phyloP scores from a whole-genome alignment of 495 filamentous ascomycete genomes.

The Massariosphaeria phaeospora region DNA sequence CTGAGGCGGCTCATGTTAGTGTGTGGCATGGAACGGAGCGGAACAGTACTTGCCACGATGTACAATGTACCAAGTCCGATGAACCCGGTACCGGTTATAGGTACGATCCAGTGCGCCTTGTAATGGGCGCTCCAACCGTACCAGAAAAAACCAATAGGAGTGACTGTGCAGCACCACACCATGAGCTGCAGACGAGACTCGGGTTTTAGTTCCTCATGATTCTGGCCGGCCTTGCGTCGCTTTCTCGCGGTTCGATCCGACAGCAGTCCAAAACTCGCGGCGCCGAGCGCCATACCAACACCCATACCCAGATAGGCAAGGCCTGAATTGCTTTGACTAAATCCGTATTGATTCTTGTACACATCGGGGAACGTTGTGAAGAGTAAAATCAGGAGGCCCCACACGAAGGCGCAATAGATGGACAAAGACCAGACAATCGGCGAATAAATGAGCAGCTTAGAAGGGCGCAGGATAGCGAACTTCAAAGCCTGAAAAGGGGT shows the following conservation, averaged over 20 bases:
- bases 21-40: too few species aligned
- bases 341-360: constrained; percentile 22
- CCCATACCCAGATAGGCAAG: constrained; percentile 29
- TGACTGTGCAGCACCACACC: constrained; percentile 9
- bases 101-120: constrained; percentile 36
- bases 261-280: not conserved
- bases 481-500: constrained; percentile 29
- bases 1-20: not conserved
- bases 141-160: constrained; percentile 22
- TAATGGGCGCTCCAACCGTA: constrained; percentile 26
- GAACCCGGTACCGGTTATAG: constrained; percentile 29
- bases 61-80: constrained; percentile 35
- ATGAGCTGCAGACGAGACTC: constrained; percentile 39
- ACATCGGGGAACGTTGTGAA: constrained; percentile 24
- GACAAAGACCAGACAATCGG: constrained; percentile 23
- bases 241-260: constrained; percentile 15
- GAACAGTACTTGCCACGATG: too few species aligned
- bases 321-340: constrained; percentile 7
- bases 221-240: not conserved
- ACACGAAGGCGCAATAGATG: constrained; percentile 12
- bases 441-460: constrained; percentile 15
- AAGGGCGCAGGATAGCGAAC: constrained; percentile 15
- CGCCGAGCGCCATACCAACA: constrained; percentile 34
- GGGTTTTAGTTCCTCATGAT: too few species aligned
- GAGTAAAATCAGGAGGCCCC: constrained; percentile 24